These are phyloP conservation scores for Trametes gibbosa DNA, from an alignment of 768 basidiomycete genomes.

Conservation along the genomic window DNA sequence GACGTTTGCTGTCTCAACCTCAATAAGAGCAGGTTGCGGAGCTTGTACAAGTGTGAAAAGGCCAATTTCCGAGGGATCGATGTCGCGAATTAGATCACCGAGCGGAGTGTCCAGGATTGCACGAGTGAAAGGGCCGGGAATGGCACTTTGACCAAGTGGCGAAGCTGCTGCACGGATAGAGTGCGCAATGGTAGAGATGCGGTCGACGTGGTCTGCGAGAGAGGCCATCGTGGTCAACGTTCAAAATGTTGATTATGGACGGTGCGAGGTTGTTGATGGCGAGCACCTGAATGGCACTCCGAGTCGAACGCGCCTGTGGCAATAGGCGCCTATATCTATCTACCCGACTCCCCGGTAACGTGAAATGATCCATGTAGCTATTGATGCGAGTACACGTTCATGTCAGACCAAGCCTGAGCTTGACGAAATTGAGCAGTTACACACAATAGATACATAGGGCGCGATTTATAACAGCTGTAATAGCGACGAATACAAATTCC, in stretches of 20 bases:
- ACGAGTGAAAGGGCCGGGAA: constrained; percentile 51
- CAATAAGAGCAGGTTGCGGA: constrained; percentile 22
- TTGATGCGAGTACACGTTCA: too few relatives aligned
- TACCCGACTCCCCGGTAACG: too few relatives aligned
- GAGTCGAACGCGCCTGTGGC: neutral
- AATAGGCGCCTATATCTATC: too few relatives aligned
- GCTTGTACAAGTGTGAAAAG: constrained; percentile 60
- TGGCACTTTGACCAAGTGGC: constrained; percentile 4
- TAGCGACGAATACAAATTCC: neutral
- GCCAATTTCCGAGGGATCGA: constrained; percentile 75
- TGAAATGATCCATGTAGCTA: too few relatives aligned
- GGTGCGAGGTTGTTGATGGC: neutral
- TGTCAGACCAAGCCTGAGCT: too few relatives aligned
- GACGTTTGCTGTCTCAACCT: constrained; percentile 29
- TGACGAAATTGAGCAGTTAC: too few relatives aligned
- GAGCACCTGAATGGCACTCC: too few relatives aligned
- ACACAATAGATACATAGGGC: too few relatives aligned
- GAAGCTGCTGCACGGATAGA: constrained; percentile 40
- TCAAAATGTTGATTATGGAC: neutral
- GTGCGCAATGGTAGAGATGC: constrained; percentile 50
- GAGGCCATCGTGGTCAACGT: constrained; percentile 2
- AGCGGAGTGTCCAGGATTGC: constrained; percentile 64
- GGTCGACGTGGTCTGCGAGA: constrained; percentile 68
- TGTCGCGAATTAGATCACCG: constrained; percentile 77
- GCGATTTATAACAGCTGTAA: too few relatives aligned